Percentiles rank a stretch among this genome's conserved stretches.
These are phyloP conservation scores for Zygosaccharomyces pseudorouxii DNA, from an alignment of 805 yeast species.

Conservation along the genomic window DNA sequence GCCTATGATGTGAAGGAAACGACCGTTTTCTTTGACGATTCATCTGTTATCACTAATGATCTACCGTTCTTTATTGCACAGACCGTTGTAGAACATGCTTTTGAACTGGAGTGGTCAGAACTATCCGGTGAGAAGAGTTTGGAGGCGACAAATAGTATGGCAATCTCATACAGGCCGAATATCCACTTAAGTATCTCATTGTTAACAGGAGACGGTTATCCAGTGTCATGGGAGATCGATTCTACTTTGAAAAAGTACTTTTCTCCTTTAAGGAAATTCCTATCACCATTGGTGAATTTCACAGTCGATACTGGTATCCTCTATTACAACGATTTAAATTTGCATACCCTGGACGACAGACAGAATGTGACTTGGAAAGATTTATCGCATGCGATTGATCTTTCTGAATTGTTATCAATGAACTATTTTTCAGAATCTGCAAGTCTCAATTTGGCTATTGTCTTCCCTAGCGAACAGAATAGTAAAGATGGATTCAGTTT, in stretches of 20 bases:
- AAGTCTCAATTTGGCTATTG: slow-evolving; percentile 61
- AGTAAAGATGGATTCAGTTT: slow-evolving; percentile 41
- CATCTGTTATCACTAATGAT: slow-evolving; percentile 50
- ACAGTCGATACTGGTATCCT: slow-evolving; percentile 76
- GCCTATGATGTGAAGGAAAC: slow-evolving; percentile 41
- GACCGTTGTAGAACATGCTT: slow-evolving; percentile 43
- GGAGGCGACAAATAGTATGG: slow-evolving; percentile 19
- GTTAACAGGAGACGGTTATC: slow-evolving; percentile 62
- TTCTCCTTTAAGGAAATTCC: slow-evolving; percentile 48
- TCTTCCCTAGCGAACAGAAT: slow-evolving; percentile 29
- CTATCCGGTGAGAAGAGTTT: slow-evolving; percentile 16
- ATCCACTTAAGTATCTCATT: slow-evolving; percentile 75
- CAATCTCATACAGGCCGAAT: slow-evolving; percentile 46
- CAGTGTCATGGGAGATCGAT: slow-evolving; percentile 71
- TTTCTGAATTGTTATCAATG: slow-evolving; percentile 61
- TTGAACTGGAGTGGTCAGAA: slow-evolving; percentile 39
- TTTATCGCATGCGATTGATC: slow-evolving; percentile 72
- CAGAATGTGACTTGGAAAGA: slow-evolving; percentile 43
- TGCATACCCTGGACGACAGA: slow-evolving; percentile 27
- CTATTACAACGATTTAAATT: slow-evolving; percentile 44
- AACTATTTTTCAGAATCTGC: slow-evolving; percentile 57
- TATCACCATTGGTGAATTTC: slow-evolving; percentile 60
- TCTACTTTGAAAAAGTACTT: slow-evolving; percentile 47
- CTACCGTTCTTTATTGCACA: slow-evolving; percentile 61
- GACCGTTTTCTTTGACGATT: slow-evolving; percentile 30